phyloP scores from a whole-genome alignment of 2,329 filamentous ascomycete genomes.

The Diaporthe vaccinii region DNA sequence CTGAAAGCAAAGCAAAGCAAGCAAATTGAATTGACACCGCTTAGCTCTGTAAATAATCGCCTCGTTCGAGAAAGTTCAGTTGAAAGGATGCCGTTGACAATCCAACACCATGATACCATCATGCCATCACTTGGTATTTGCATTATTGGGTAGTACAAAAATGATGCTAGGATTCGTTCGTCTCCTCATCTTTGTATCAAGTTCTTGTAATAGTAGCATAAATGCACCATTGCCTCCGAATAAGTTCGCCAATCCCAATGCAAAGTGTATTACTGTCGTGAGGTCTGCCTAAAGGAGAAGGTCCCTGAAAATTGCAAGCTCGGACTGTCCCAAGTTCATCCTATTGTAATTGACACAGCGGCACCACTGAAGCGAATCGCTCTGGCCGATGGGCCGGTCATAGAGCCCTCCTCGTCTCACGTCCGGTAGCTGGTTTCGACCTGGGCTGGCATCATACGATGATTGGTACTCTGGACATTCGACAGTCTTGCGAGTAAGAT shows the following conservation, averaged over 20 bases:
- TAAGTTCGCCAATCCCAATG: not conserved
- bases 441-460: slow-evolving; percentile 15
- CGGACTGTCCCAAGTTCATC: slow-evolving; percentile 24
- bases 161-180: not conserved
- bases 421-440: slow-evolving; percentile 26
- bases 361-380: slow-evolving; percentile 20
- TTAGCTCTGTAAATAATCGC: not conserved
- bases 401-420: slow-evolving; percentile 23
- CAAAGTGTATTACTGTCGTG: not conserved
- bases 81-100: not conserved
- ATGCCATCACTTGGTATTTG: not conserved
- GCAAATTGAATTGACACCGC: not conserved
- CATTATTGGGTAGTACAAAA: no score
- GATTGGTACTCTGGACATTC: slow-evolving; percentile 17
- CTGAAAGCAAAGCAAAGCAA: not conserved
- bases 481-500: not conserved
- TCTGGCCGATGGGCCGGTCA: slow-evolving; percentile 1
- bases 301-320: slow-evolving; percentile 8
- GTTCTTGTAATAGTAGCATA: not conserved
- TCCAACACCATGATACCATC: not conserved
- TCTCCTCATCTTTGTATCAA: not conserved
- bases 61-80: not conserved
- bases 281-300: slow-evolving; percentile 1
- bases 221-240: not conserved
- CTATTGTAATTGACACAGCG: not conserved